These are phyloP conservation scores for Paraleonurus japonicus DNA, from an alignment of 257 asterid genomes.

Conservation along the genomic window DNA sequence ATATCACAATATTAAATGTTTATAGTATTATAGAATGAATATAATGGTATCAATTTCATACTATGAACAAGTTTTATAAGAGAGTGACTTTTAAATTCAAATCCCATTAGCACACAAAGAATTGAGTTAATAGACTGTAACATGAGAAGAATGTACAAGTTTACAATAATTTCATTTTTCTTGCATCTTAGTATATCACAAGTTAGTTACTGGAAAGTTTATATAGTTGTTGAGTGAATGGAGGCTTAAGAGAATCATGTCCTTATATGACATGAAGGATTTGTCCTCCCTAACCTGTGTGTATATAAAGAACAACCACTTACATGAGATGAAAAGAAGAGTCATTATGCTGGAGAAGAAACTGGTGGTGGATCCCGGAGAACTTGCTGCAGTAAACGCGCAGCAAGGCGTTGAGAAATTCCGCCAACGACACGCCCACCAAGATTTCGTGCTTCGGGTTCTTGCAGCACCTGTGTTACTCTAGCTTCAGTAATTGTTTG, in stretches of 20 bases:
- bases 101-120: neutral
- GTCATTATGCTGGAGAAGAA: conserved; percentile 37
- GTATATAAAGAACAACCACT: conserved; percentile 22
- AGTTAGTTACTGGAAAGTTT: neutral
- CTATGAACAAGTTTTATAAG: too few relatives aligned
- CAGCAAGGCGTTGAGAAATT: conserved; percentile 91
- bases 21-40: too few relatives aligned
- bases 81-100: too few relatives aligned
- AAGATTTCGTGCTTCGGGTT: conserved; percentile 81
- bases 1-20: too few relatives aligned
- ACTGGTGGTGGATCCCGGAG: conserved; percentile 68
- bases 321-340: conserved; percentile 1
- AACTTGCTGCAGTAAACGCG: conserved; percentile 93
- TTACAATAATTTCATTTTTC: neutral
- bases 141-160: conserved; percentile 1
- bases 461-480: conserved; percentile 74
- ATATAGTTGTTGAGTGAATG: too few relatives aligned
- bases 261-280: neutral
- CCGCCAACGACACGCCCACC: conserved; percentile 98
- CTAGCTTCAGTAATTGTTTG: neutral
- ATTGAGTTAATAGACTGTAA: neutral
- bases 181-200: neutral
- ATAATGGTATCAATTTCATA: too few relatives aligned
- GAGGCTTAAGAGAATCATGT: neutral
- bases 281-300: conserved; percentile 16